phyloP scores from a whole-genome alignment of 2,329 filamentous ascomycete species.

The Colletotrichum eleusines region DNA sequence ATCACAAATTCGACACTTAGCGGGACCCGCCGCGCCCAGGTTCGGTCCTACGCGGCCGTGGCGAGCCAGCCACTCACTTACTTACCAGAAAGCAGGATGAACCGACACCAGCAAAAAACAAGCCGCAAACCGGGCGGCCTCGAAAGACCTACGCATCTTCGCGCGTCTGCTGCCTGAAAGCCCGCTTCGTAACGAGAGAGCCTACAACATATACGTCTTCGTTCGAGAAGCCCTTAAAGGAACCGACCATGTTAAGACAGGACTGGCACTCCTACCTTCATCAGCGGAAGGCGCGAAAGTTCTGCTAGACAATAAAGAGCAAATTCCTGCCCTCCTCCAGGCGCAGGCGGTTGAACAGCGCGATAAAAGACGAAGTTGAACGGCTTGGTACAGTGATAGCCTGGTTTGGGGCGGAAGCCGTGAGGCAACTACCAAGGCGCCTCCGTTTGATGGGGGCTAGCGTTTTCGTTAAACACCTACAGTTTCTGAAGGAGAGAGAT shows the following conservation, averaged over 20 bases:
- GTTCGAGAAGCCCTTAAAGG: too few relatives aligned
- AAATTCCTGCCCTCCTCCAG: constrained; percentile 7
- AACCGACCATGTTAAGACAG: too few relatives aligned
- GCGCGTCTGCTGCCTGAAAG: neutral
- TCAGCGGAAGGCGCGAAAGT: constrained; percentile 3
- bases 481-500: constrained; percentile 14
- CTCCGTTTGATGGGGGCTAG: constrained; percentile 14
- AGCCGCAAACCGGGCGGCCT: neutral
- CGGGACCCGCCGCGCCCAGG: neutral
- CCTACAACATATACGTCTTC: too few relatives aligned
- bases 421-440: constrained; percentile 16
- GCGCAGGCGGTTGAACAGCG: constrained; percentile 9
- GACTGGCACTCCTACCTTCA: constrained; percentile 12
- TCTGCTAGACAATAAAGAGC: constrained; percentile 8
- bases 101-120: neutral
- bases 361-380: constrained; percentile 12
- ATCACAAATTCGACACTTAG: too few relatives aligned
- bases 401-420: constrained; percentile 16
- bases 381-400: constrained; percentile 7
- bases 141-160: constrained; percentile 8
- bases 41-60: neutral
- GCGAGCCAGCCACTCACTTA: neutral
- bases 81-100: too few relatives aligned
- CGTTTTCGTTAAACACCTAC: constrained; percentile 14
- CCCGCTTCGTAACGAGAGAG: constrained; percentile 6